Conservation (phyloP, 495 filamentous ascomycete genomes). For the Baudoinia panamericana region DNA sequence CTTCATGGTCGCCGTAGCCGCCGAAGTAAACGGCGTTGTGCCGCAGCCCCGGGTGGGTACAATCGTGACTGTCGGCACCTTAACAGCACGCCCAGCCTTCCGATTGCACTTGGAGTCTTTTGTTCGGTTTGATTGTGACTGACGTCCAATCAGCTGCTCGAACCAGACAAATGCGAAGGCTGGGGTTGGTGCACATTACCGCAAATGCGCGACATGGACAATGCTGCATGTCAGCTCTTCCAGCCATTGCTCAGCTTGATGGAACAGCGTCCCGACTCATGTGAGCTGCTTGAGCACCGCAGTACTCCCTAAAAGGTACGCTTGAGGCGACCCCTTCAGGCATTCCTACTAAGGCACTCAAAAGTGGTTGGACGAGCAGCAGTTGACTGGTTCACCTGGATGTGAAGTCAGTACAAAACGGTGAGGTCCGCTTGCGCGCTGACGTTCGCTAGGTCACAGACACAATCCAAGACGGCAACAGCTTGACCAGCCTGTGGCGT, state of each 20-base stretch:
- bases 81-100: background rate
- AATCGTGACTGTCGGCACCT: background rate
- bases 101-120: too few relatives aligned
- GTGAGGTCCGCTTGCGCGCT: too few relatives aligned
- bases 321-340: too few relatives aligned
- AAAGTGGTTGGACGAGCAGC: too few relatives aligned
- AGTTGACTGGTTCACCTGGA: too few relatives aligned
- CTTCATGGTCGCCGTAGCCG: constrained; percentile 34
- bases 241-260: constrained; percentile 5
- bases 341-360: too few relatives aligned
- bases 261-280: constrained; percentile 8
- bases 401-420: too few relatives aligned
- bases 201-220: constrained; percentile 21
- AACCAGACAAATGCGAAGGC: constrained; percentile 51
- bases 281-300: background rate
- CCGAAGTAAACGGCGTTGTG: constrained; percentile 19
- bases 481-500: too few relatives aligned
- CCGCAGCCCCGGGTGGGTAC: constrained; percentile 39
- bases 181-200: constrained; percentile 52
- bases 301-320: too few relatives aligned
- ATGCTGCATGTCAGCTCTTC: constrained; percentile 1
- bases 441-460: too few relatives aligned
- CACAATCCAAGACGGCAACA: too few relatives aligned
- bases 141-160: constrained; percentile 27
- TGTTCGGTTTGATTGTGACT: too few relatives aligned